phyloP scores from a whole-genome alignment of 148 eudicot genomes.

The Gaultheria prostrata region DNA sequence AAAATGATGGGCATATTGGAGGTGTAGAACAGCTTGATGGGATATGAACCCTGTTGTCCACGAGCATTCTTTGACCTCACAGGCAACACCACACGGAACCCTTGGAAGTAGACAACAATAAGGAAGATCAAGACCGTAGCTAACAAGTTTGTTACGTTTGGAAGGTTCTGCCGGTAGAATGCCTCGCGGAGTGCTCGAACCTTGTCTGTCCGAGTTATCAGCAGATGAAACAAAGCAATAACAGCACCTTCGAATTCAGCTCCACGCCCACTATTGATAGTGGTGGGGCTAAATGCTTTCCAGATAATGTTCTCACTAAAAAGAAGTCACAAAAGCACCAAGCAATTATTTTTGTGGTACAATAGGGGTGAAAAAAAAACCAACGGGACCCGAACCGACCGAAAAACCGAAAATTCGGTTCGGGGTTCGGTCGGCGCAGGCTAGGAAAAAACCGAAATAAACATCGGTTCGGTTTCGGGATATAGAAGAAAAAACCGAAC shows the following conservation, averaged over 20 bases:
- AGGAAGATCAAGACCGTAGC: slow-evolving; percentile 82
- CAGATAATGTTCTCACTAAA: slow-evolving; percentile 82
- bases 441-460: too few species aligned
- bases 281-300: slow-evolving; percentile 91
- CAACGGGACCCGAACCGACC: too few species aligned
- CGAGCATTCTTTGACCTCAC: slow-evolving; percentile 93
- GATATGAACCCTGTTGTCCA: slow-evolving; percentile 90
- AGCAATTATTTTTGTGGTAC: not conserved
- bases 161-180: slow-evolving; percentile 87
- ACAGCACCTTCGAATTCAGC: slow-evolving; percentile 93
- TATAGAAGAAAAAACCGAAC: too few species aligned
- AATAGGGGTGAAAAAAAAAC: too few species aligned
- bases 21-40: slow-evolving; percentile 90
- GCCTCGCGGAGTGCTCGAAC: slow-evolving; percentile 92
- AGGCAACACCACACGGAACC: slow-evolving; percentile 86
- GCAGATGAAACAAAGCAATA: slow-evolving; percentile 79
- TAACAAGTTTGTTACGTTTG: slow-evolving; percentile 77
- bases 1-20: slow-evolving; percentile 95
- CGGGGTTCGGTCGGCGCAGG: too few species aligned
- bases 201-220: slow-evolving; percentile 79
- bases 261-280: slow-evolving; percentile 84
- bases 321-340: slow-evolving; percentile 5
- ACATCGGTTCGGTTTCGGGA: too few species aligned
- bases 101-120: slow-evolving; percentile 87
- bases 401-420: too few species aligned